A percentile compares a stretch with the other conserved stretches of the same genome.
Conservation (phyloP, 148 eudicot species). For the Pouteria glomerata region DNA sequence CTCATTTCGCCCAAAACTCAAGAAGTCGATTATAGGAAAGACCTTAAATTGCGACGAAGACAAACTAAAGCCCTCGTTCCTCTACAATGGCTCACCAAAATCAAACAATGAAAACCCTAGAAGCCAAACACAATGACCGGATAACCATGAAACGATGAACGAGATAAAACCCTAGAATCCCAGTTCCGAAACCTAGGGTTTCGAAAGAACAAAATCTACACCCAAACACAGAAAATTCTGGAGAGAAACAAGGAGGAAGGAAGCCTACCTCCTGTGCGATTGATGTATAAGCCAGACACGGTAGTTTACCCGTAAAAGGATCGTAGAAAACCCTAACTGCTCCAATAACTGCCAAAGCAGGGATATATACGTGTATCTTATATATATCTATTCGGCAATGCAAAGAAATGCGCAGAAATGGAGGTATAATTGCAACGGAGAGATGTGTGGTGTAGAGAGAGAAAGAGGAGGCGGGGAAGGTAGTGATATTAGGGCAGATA, state of each 20-base stretch:
- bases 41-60: background rate
- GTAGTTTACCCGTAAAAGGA: background rate
- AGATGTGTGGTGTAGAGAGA: conserved; percentile 1
- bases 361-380: background rate
- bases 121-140: background rate
- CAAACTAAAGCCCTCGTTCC: conserved; percentile 1
- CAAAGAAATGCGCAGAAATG: background rate
- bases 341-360: conserved; percentile 11
- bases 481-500: conserved; percentile 17
- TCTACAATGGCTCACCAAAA: background rate
- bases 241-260: background rate
- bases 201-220: conserved; percentile 5
- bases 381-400: no score
- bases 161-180: conserved; percentile 3
- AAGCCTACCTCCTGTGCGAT: conserved; percentile 4
- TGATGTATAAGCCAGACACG: background rate
- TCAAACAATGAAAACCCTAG: conserved; percentile 9
- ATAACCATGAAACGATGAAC: background rate
- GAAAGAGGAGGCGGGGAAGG: conserved; percentile 2
- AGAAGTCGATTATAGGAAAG: background rate
- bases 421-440: background rate
- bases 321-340: conserved; percentile 20
- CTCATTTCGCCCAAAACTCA: conserved; percentile 5
- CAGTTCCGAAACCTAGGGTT: conserved; percentile 6
- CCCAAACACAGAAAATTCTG: background rate